Percentiles rank a stretch among this genome's conserved stretches.
Conservation (phyloP, 495 filamentous ascomycete species). For the Stereocaulon alpinum region DNA sequence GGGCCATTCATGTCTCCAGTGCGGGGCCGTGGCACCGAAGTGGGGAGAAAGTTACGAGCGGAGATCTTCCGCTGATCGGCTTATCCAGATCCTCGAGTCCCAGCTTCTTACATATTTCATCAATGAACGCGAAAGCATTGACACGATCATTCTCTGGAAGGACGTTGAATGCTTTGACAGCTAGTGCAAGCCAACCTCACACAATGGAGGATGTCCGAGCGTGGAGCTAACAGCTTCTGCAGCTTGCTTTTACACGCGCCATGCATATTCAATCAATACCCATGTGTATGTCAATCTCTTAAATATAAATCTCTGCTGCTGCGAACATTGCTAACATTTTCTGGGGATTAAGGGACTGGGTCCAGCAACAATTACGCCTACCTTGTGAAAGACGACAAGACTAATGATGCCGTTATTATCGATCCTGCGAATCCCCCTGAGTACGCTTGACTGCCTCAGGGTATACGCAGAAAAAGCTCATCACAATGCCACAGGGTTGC, state of each 20-base stretch:
- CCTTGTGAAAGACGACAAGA: slow-evolving; percentile 82
- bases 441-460: slow-evolving; percentile 39
- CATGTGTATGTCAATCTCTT: slow-evolving; percentile 65
- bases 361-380: slow-evolving; percentile 94
- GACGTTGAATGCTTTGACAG: slow-evolving; percentile 6
- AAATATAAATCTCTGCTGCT: slow-evolving; percentile 5
- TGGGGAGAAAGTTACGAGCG: too few species aligned
- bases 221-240: background rate
- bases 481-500: slow-evolving; percentile 50
- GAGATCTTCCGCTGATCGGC: background rate
- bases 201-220: background rate
- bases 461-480: background rate
- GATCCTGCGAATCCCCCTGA: slow-evolving; percentile 90
- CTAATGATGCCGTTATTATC: slow-evolving; percentile 86
- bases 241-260: slow-evolving; percentile 28
- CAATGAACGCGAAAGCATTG: slow-evolving; percentile 11
- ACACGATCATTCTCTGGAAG: slow-evolving; percentile 1
- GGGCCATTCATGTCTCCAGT: background rate
- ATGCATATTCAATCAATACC: slow-evolving; percentile 98
- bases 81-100: background rate
- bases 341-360: slow-evolving; percentile 63
- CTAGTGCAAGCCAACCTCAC: slow-evolving; percentile 7
- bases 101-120: background rate
- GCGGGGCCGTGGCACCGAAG: slow-evolving; percentile 5
- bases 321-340: background rate